phyloP scores from a whole-genome alignment of 306 rosid species.

The Clitoria ternatea region DNA sequence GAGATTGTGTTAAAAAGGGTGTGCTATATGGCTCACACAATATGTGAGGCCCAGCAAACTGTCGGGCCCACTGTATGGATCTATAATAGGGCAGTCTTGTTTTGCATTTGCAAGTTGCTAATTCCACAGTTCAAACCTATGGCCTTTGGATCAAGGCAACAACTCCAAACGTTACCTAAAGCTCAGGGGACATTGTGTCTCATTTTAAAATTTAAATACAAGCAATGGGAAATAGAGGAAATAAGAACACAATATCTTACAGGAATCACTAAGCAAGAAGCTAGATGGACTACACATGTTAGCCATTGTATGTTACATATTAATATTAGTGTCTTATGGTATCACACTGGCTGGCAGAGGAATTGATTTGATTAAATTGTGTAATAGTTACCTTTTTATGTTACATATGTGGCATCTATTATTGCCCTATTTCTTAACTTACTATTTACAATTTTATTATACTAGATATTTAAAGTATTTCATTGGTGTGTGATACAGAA shows the following conservation, averaged over 20 bases:
- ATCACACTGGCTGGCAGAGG: not conserved
- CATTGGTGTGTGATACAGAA: constrained; percentile 56
- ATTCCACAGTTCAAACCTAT: not conserved
- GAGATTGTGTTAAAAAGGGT: no score
- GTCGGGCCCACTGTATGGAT: no score
- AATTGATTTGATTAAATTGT: constrained; percentile 2
- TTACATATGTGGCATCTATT: constrained; percentile 5
- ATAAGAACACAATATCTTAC: not conserved
- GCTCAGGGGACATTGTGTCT: not conserved
- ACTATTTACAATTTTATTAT: not conserved
- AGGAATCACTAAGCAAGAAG: not conserved
- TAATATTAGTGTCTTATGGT: constrained; percentile 5
- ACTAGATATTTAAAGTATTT: constrained; percentile 15
- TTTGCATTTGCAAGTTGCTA: not conserved
- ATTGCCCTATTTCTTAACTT: not conserved
- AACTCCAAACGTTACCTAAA: not conserved
- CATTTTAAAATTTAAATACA: not conserved
- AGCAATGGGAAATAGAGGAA: not conserved
- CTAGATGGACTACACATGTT: not conserved
- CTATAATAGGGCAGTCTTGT: not conserved
- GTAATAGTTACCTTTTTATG: not conserved
- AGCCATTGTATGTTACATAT: no score
- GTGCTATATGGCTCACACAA: not conserved
- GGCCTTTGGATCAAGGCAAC: not conserved
- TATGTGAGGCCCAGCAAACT: not conserved